Conservation (phyloP, 495 filamentous ascomycete species). For the Cercophora sp. region DNA sequence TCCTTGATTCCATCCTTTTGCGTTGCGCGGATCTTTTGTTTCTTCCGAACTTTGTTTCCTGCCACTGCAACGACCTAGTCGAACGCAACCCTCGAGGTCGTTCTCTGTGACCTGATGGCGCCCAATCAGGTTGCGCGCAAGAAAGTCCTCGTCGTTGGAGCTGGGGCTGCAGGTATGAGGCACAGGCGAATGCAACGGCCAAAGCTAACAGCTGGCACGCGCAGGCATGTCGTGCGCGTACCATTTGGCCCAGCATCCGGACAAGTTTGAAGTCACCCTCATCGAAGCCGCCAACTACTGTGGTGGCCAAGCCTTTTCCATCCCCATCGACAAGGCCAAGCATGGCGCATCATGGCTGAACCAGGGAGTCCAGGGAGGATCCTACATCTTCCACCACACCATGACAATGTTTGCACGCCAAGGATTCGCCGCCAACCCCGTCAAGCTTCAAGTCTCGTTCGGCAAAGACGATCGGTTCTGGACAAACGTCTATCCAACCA, state of each 20-base stretch:
- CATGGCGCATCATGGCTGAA: constrained; percentile 76
- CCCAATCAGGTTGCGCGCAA: constrained; percentile 30
- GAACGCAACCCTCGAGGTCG: no score
- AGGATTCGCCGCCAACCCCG: constrained; percentile 61
- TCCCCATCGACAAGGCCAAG: constrained; percentile 61
- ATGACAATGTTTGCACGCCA: constrained; percentile 72
- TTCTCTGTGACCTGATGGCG: no score
- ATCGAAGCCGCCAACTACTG: constrained; percentile 64
- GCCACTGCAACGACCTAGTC: no score
- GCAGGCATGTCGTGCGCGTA: constrained; percentile 64
- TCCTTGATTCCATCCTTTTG: no score
- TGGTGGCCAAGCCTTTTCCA: constrained; percentile 81
- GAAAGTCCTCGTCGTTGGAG: constrained; percentile 58
- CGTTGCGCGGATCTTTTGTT: no score
- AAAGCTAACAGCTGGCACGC: neutral
- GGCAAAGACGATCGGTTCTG: constrained; percentile 76
- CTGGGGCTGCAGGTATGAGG: constrained; percentile 54
- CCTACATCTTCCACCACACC: constrained; percentile 75
- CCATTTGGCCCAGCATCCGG: constrained; percentile 67
- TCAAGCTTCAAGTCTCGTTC: constrained; percentile 76
- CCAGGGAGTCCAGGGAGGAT: constrained; percentile 80
- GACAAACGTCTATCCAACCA: constrained; percentile 75
- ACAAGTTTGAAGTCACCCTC: constrained; percentile 69
- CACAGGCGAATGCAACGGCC: neutral
- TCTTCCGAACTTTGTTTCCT: no score